Evolutionary conservation across 352 stramenopile species (phyloP).

Genomic region (Thalassiosira livingstoniorum): DNA sequence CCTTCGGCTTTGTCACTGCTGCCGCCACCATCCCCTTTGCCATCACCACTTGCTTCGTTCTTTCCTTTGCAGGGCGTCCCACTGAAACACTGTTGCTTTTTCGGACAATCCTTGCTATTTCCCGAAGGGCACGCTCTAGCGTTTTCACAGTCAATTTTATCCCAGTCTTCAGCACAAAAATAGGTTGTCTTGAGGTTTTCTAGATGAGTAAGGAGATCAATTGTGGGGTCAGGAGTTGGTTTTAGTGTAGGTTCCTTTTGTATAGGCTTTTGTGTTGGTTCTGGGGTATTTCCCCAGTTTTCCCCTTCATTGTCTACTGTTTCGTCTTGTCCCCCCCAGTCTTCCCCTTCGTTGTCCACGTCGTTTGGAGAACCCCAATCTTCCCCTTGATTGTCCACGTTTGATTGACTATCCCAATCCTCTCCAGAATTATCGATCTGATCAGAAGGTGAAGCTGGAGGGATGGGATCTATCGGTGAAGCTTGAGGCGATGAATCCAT

Average conservation of each 20-base stretch:
- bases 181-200: constrained; percentile 57
- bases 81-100: constrained; percentile 63
- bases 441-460: neutral
- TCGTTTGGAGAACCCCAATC: neutral
- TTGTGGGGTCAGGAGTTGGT: constrained; percentile 56
- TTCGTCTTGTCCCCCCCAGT: constrained; percentile 5
- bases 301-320: constrained; percentile 5
- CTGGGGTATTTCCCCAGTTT: neutral
- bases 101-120: constrained; percentile 60
- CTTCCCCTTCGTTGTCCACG: constrained; percentile 30
- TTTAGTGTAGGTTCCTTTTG: constrained; percentile 36
- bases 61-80: constrained; percentile 38
- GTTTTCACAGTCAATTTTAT: constrained; percentile 65
- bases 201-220: constrained; percentile 58
- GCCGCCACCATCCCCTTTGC: neutral
- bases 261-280: constrained; percentile 41
- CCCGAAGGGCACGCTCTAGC: constrained; percentile 59
- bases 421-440: constrained; percentile 33
- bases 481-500: neutral
- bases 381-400: constrained; percentile 7
- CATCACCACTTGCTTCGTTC: constrained; percentile 10
- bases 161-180: constrained; percentile 58
- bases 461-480: neutral
- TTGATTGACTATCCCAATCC: constrained; percentile 17
- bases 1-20: neutral